A percentile compares a stretch with the other conserved stretches of the same genome.
Conservation (phyloP, 1,284 basidiomycete species). For the Abortiporus biennis region DNA sequence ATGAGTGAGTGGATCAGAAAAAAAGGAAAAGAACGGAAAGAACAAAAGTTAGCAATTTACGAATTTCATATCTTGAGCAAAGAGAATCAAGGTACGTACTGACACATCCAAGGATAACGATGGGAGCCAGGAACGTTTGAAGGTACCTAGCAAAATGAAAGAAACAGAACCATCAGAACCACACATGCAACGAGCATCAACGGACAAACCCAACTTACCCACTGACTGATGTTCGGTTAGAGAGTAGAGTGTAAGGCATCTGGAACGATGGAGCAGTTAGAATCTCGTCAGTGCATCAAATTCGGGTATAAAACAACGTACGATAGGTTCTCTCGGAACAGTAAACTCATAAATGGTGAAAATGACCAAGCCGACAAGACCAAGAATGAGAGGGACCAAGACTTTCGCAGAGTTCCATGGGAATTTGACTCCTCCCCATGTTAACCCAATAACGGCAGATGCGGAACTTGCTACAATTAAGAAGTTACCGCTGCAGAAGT, state of each 20-base stretch:
- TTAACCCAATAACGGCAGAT: constrained; percentile 11
- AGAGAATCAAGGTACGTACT: constrained; percentile 7
- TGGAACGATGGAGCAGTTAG: neutral
- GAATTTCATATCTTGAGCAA: neutral
- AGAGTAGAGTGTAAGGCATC: constrained; percentile 11
- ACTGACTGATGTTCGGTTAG: constrained; percentile 13
- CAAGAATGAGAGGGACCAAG: constrained; percentile 13
- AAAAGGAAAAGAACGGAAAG: no score
- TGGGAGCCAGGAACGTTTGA: constrained; percentile 13
- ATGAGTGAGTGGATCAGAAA: no score
- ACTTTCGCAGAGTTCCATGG: constrained; percentile 14
- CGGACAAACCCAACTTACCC: constrained; percentile 8
- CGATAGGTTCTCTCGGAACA: constrained; percentile 14
- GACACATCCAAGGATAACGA: constrained; percentile 10
- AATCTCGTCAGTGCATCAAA: neutral
- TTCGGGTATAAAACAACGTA: constrained; percentile 3
- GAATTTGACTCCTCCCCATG: constrained; percentile 15
- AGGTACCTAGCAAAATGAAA: constrained; percentile 19
- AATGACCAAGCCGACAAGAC: constrained; percentile 8
- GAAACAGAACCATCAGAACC: neutral
- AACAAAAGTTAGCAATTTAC: constrained; percentile 5
- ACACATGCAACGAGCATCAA: neutral
- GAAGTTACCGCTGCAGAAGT: constrained; percentile 11
- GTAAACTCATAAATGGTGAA: constrained; percentile 14
- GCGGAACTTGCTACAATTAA: constrained; percentile 12